Conservation (phyloP, 2,329 filamentous ascomycete species). For the Emmonsiellopsis sp. region DNA sequence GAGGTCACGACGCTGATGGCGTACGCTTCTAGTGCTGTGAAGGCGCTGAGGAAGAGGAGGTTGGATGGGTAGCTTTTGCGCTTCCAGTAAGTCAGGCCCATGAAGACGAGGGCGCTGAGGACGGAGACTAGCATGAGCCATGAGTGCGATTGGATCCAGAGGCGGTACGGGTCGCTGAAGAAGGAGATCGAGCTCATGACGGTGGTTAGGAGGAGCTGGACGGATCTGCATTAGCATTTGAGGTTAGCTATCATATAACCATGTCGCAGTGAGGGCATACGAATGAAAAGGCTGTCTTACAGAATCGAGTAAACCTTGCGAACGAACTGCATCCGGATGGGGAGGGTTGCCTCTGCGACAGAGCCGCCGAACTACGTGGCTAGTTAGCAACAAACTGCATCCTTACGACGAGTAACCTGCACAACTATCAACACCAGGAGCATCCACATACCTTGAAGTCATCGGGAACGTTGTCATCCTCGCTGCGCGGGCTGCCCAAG, state of each 20-base stretch:
- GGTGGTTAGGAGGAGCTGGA: constrained; percentile 79
- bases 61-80: constrained; percentile 93
- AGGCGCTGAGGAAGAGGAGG: constrained; percentile 79
- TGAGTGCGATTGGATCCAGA: constrained; percentile 75
- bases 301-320: constrained; percentile 97
- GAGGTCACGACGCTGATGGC: constrained; percentile 85
- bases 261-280: not conserved
- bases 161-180: constrained; percentile 67
- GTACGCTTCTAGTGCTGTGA: constrained; percentile 90
- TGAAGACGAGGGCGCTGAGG: constrained; percentile 72
- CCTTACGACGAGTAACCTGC: not conserved
- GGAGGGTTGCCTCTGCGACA: constrained; percentile 85
- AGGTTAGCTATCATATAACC: not conserved
- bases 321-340: constrained; percentile 93
- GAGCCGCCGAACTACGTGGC: constrained; percentile 70
- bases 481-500: constrained; percentile 58
- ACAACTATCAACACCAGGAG: not conserved
- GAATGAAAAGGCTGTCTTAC: constrained; percentile 29
- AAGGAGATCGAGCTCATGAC: constrained; percentile 76
- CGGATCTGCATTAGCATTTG: constrained; percentile 46
- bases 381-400: not conserved
- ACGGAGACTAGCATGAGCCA: constrained; percentile 83
- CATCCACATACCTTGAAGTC: constrained; percentile 73
- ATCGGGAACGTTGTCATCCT: constrained; percentile 87
- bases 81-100: constrained; percentile 89